Conservation (phyloP, 495 filamentous ascomycete species). For the Apiosordaria backusii region DNA sequence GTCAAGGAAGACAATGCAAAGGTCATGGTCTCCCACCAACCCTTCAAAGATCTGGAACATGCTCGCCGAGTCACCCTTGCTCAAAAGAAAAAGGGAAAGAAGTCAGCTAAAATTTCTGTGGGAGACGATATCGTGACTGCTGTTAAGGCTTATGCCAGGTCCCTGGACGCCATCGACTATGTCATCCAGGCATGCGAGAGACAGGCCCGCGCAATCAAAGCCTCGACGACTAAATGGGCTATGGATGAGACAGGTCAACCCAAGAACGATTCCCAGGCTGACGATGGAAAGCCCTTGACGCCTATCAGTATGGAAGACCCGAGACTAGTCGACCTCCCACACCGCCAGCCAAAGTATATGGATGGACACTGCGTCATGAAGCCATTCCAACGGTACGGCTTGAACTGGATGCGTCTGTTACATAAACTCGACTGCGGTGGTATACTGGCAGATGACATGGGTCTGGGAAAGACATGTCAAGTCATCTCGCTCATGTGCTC, state of each 20-base stretch:
- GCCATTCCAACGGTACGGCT: constrained; percentile 87
- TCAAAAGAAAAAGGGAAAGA: constrained; percentile 37
- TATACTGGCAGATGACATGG: constrained; percentile 97
- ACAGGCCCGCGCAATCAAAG: constrained; percentile 63
- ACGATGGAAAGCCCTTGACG: constrained; percentile 30
- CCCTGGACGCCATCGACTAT: constrained; percentile 65
- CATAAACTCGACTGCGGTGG: constrained; percentile 74
- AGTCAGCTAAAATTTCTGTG: constrained; percentile 32
- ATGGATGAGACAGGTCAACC: constrained; percentile 63
- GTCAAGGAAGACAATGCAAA: constrained; percentile 64
- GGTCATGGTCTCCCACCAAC: constrained; percentile 62
- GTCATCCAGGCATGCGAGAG: constrained; percentile 69
- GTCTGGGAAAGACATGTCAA: constrained; percentile 94
- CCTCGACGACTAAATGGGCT: constrained; percentile 73
- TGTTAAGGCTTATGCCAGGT: constrained; percentile 30
- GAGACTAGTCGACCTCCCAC: constrained; percentile 30
- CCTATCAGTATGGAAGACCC: constrained; percentile 27
- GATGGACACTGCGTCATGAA: constrained; percentile 68
- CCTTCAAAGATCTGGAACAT: constrained; percentile 60
- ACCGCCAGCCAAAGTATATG: constrained; percentile 68
- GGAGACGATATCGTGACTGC: constrained; percentile 41
- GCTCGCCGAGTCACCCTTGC: constrained; percentile 58
- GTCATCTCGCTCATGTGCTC: constrained; percentile 90
- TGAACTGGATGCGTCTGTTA: constrained; percentile 88
- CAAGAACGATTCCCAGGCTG: constrained; percentile 20